A percentile compares a stretch with the other conserved stretches of the same genome.
These are phyloP conservation scores for Aspergillus glaucus DNA, from an alignment of 2,329 filamentous ascomycete genomes.

Conservation along the genomic window DNA sequence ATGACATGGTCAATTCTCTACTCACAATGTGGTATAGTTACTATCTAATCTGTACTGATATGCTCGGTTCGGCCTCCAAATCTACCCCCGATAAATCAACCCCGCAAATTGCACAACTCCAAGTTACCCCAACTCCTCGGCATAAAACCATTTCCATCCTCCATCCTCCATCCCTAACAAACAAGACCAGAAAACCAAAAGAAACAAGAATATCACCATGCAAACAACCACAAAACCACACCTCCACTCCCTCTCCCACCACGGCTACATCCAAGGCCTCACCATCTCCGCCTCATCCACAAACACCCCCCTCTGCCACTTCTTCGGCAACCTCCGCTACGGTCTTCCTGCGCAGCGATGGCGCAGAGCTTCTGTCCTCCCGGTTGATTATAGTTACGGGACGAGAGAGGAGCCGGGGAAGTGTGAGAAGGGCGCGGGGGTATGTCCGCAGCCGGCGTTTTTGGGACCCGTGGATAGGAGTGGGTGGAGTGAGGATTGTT, in stretches of 20 bases:
- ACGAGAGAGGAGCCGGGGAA: conserved; percentile 42
- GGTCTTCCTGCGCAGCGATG: conserved; percentile 47
- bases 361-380: conserved; percentile 43
- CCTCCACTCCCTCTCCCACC: conserved; percentile 24
- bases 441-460: conserved; percentile 48
- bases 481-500: conserved; percentile 47
- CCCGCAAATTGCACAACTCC: background rate
- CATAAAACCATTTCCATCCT: background rate
- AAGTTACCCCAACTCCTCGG: background rate
- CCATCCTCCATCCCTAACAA: background rate
- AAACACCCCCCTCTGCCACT: conserved; percentile 39
- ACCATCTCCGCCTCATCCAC: conserved; percentile 34
- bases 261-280: conserved; percentile 46
- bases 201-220: conserved; percentile 11
- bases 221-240: conserved; percentile 18
- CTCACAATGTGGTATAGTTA: too few species aligned
- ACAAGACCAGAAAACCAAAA: background rate
- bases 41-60: background rate
- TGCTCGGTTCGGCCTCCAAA: background rate
- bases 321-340: conserved; percentile 52
- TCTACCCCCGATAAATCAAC: background rate
- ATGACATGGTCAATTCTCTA: too few species aligned
- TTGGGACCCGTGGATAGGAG: conserved; percentile 23
- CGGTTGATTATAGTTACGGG: conserved; percentile 47
- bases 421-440: conserved; percentile 32